Evolutionary conservation across 106 monocot genomes (phyloP), one percentile per base, ranked within the genome.

Genomic region (Alisma plantagoaquatica): DNA sequence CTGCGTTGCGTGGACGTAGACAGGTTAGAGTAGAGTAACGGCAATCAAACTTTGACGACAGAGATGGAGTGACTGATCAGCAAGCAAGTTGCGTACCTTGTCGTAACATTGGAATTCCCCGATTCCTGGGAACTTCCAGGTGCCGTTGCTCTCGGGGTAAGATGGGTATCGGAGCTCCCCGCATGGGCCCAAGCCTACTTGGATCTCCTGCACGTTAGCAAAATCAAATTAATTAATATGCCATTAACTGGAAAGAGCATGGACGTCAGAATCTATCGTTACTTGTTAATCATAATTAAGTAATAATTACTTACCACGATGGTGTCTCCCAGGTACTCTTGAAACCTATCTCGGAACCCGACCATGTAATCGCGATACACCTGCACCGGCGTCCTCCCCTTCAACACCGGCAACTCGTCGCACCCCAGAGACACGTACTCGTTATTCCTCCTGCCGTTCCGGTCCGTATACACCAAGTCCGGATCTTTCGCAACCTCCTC

Each of bases 51-150:
- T n/a, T n/a, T n/a, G n/a, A n/a, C n/a, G n/a, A n/a, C n/a, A n/a
- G n/a, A n/a, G n/a, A n/a, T n/a, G n/a, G n/a, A n/a, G n/a, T n/a
- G n/a, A n/a, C n/a, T n/a, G n/a, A n/a, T n/a, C n/a, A n/a, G n/a
- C n/a, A n/a, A n/a, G n/a, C n/a, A n/a, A n/a, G n/a, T n/a, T n/a
- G n/a, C n/a, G n/a, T 80, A 90, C 90, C 84, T 90, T 90, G 66
- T 90, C 90, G 46, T 90, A 80, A 57, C 80, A 90, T 27, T 90
- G 84, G 62, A 90, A 90, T 59, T 83, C 90, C 33, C 90, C 90
- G 15, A 90, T 80, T 41, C 84, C 90, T 12, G 90, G 90, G 19
- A 75, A 84, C 41, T 31, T 76, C 84, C 90, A 84, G 22, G 80
- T 80, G 2, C 77, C 80, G 2, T 84, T 84, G 71, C 68, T 71